Evolutionary conservation across 2,329 filamentous ascomycete species (phyloP).

Genomic region (Claviceps spartinae): DNA sequence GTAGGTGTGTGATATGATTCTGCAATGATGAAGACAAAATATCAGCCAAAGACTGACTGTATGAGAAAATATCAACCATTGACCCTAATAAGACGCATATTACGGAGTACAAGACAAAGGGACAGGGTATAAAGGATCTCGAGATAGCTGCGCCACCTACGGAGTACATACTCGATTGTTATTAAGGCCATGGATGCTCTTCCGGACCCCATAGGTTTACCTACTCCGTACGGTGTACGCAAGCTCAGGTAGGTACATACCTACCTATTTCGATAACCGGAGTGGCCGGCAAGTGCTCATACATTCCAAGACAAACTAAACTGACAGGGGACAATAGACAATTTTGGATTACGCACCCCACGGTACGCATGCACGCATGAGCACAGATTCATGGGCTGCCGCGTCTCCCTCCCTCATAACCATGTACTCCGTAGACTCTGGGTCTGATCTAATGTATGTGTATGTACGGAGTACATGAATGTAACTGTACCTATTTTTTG

Average conservation of each 20-base stretch:
- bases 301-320: not conserved
- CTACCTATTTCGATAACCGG: not conserved
- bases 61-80: not conserved
- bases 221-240: not conserved
- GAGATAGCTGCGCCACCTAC: not conserved
- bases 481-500: not conserved
- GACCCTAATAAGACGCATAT: too few species aligned
- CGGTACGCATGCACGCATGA: not conserved
- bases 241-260: not conserved
- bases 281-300: not conserved
- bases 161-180: too few species aligned
- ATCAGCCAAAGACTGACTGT: not conserved
- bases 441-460: too few species aligned
- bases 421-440: too few species aligned
- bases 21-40: not conserved
- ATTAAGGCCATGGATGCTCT: not conserved
- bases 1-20: not conserved
- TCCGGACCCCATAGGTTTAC: not conserved
- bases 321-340: not conserved
- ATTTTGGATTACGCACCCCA: not conserved
- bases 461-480: not conserved
- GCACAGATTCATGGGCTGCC: not conserved
- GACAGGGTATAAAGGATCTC: not conserved
- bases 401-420: not conserved
- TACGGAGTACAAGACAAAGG: not conserved